These are phyloP conservation scores for Pseudomicrostroma phylloplanum DNA, from an alignment of 1,284 basidiomycete species.

Conservation along the genomic window DNA sequence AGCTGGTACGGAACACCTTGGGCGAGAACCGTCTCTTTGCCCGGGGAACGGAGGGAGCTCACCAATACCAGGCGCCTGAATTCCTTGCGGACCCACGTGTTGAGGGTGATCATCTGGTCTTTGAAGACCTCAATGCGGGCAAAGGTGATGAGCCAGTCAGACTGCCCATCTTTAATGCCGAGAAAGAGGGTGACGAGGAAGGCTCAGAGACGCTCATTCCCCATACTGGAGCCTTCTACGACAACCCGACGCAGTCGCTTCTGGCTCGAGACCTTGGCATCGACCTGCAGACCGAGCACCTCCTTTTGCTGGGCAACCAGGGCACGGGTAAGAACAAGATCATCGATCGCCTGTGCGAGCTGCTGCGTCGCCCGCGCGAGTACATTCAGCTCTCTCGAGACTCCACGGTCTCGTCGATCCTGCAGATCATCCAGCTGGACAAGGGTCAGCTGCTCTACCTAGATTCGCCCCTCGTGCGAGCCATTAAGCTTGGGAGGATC, in stretches of 20 bases:
- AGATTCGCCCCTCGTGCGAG: slow-evolving; percentile 50
- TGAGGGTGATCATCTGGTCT: slow-evolving; percentile 18
- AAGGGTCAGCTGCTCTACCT: slow-evolving; percentile 46
- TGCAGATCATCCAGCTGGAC: slow-evolving; percentile 47
- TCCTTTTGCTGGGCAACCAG: slow-evolving; percentile 51
- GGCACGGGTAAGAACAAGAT: slow-evolving; percentile 53
- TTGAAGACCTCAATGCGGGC: slow-evolving; percentile 18
- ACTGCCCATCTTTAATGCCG: slow-evolving; percentile 41
- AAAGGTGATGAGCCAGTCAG: slow-evolving; percentile 12
- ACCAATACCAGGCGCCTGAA: slow-evolving; percentile 31
- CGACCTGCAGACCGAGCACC: slow-evolving; percentile 49
- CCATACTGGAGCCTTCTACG: slow-evolving; percentile 43
- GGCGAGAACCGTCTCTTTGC: slow-evolving; percentile 35
- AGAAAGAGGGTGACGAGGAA: slow-evolving; percentile 33
- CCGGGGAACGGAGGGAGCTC: slow-evolving; percentile 40
- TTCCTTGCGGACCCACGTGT: slow-evolving; percentile 29
- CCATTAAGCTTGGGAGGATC: slow-evolving; percentile 48
- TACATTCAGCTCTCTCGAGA: slow-evolving; percentile 52
- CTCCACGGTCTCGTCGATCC: slow-evolving; percentile 41
- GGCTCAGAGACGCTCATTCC: slow-evolving; percentile 46
- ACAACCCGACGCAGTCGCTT: slow-evolving; percentile 48
- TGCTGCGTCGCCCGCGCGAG: slow-evolving; percentile 50
- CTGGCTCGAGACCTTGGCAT: slow-evolving; percentile 48
- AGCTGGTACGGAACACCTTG: slow-evolving; percentile 38
- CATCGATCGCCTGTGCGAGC: slow-evolving; percentile 49